These are phyloP conservation scores for Tolypocladium inflatum DNA, from an alignment of 2,329 filamentous ascomycete genomes.

Conservation along the genomic window DNA sequence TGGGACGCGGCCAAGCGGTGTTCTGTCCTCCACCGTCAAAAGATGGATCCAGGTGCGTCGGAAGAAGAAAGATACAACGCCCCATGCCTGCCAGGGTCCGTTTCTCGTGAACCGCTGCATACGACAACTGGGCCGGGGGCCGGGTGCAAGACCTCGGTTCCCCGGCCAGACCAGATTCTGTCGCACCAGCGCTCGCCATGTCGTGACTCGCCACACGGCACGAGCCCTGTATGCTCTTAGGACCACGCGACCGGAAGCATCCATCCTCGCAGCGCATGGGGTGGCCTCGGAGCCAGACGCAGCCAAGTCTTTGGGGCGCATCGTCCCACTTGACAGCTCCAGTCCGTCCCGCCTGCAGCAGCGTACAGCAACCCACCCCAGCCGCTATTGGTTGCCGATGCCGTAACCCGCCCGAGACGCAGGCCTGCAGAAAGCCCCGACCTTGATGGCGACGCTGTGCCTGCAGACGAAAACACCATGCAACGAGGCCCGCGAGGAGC, in stretches of 20 bases:
- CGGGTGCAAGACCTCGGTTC: neutral
- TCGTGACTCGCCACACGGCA: constrained; percentile 1
- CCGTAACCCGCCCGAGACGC: neutral
- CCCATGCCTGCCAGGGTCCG: neutral
- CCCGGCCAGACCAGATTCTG: neutral
- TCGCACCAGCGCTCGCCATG: neutral
- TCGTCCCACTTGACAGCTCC: constrained; percentile 2
- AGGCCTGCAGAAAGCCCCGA: neutral
- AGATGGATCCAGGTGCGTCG: neutral
- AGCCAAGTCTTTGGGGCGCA: neutral
- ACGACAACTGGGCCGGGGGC: neutral
- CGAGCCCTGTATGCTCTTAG: neutral
- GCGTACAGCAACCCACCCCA: neutral
- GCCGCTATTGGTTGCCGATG: neutral
- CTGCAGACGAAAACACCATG: neutral
- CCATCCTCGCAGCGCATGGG: neutral
- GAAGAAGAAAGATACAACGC: neutral
- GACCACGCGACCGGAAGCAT: neutral
- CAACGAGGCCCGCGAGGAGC: neutral
- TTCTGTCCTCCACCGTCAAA: neutral
- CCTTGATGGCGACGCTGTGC: neutral
- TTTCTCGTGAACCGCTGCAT: neutral
- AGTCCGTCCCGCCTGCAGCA: neutral
- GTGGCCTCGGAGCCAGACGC: neutral
- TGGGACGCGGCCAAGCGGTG: neutral